phyloP scores from a whole-genome alignment of 1,284 basidiomycete genomes.

The Ganoderma leucocontextum region DNA sequence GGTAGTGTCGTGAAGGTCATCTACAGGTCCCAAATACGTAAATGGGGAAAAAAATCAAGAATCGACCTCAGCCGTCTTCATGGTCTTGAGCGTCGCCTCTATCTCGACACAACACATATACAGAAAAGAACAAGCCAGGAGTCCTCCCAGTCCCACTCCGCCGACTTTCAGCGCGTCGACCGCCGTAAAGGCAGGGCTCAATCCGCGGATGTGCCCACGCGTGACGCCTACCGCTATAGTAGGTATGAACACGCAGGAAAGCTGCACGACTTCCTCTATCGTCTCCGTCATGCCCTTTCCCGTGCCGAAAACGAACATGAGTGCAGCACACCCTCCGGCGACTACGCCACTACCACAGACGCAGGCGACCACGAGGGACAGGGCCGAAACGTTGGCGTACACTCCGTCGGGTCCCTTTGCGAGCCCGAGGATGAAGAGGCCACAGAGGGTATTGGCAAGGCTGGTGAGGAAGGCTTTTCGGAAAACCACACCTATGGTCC shows the following conservation, averaged over 20 bases:
- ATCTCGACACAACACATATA: background rate
- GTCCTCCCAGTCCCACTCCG: background rate
- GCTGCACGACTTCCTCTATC: background rate
- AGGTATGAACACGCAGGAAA: background rate
- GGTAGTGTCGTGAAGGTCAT: background rate
- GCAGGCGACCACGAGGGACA: background rate
- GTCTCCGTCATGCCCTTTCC: background rate
- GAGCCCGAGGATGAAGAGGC: slow-evolving; percentile 6
- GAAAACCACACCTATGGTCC: background rate
- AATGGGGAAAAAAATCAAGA: background rate
- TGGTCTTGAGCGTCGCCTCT: background rate
- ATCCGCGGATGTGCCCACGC: background rate
- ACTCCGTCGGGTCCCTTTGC: background rate
- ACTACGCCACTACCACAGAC: background rate
- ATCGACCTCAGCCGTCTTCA: background rate
- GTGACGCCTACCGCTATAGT: background rate
- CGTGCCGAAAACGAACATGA: slow-evolving; percentile 1
- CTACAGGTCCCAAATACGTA: background rate
- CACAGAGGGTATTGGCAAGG: background rate
- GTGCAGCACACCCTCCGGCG: background rate
- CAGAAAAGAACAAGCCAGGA: background rate
- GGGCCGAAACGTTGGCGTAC: background rate
- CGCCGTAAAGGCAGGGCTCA: background rate
- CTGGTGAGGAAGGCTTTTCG: background rate
- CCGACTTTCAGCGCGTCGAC: background rate